Conservation (phyloP, 768 basidiomycete genomes). For the Baorangia bicolor region DNA sequence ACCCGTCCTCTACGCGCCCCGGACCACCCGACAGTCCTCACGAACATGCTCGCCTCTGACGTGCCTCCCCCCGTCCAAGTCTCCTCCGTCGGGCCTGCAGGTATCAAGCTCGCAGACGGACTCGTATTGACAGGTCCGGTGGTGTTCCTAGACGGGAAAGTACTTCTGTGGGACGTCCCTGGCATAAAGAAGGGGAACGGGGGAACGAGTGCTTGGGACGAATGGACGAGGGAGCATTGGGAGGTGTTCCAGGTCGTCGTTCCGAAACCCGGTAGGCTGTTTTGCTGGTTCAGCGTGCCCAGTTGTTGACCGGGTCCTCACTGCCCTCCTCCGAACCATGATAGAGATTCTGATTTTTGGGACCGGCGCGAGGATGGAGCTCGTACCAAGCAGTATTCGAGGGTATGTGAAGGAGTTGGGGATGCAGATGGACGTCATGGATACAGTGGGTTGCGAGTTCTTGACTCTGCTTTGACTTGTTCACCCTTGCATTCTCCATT, state of each 20-base stretch:
- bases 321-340: not conserved
- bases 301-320: not conserved
- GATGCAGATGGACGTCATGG: conserved; percentile 87
- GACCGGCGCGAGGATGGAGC: conserved; percentile 70
- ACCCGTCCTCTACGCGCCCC: conserved; percentile 5
- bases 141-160: conserved; percentile 82
- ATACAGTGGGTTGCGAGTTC: conserved; percentile 54
- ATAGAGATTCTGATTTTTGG: conserved; percentile 89
- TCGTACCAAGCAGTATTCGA: conserved; percentile 66
- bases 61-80: conserved; percentile 72
- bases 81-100: conserved; percentile 56
- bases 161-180: conserved; percentile 89
- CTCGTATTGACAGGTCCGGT: conserved; percentile 73
- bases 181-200: not conserved
- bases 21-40: conserved; percentile 40
- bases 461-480: not conserved
- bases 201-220: conserved; percentile 48
- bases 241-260: conserved; percentile 77
- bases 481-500: not conserved
- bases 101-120: conserved; percentile 76
- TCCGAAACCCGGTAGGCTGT: conserved; percentile 74
- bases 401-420: conserved; percentile 71
- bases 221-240: conserved; percentile 74
- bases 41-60: conserved; percentile 73
- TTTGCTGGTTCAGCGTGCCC: too few species aligned